A percentile compares a stretch with the other conserved stretches of the same genome.
phyloP scores from a whole-genome alignment of 179 eudicot species.

The Sideroxylon spinosum region DNA sequence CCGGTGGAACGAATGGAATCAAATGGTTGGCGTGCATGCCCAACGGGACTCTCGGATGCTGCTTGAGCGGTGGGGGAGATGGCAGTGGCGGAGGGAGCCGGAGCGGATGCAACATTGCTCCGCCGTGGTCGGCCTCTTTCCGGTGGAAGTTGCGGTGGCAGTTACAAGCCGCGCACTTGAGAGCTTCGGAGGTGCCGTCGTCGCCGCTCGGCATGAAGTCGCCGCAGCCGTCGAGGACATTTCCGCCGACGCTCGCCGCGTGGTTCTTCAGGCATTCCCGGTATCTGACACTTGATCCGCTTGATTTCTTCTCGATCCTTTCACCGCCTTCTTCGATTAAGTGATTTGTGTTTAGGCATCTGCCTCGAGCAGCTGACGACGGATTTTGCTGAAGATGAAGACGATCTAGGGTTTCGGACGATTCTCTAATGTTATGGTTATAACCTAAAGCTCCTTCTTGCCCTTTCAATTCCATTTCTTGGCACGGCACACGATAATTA shows the following conservation, averaged over 20 bases:
- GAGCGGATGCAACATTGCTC: conserved; percentile 20
- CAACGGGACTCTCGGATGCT: conserved; percentile 5
- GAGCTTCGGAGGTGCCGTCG: conserved; percentile 37
- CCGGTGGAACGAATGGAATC: conserved; percentile 10
- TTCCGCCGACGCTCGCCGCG: conserved; percentile 38
- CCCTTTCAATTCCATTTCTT: conserved; percentile 32
- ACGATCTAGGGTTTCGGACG: conserved; percentile 27
- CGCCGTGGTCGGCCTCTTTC: conserved; percentile 8
- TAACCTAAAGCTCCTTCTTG: conserved; percentile 21
- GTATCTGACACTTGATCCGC: conserved; percentile 10
- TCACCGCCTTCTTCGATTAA: no score
- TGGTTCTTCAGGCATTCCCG: conserved; percentile 38
- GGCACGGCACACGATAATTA: no score
- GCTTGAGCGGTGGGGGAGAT: conserved; percentile 24
- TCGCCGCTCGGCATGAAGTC: conserved; percentile 41
- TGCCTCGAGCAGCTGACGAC: neutral
- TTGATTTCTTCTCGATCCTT: neutral
- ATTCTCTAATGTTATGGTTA: conserved; percentile 15
- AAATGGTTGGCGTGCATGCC: conserved; percentile 18
- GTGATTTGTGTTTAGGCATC: neutral
- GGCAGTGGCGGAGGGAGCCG: conserved; percentile 31
- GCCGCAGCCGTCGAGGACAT: conserved; percentile 41
- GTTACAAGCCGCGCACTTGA: conserved; percentile 39
- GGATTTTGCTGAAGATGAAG: conserved; percentile 11
- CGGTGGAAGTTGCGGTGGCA: conserved; percentile 49